These are phyloP conservation scores for Hymenoscyphus linearis DNA, from an alignment of 2,329 filamentous ascomycete species.

Conservation along the genomic window DNA sequence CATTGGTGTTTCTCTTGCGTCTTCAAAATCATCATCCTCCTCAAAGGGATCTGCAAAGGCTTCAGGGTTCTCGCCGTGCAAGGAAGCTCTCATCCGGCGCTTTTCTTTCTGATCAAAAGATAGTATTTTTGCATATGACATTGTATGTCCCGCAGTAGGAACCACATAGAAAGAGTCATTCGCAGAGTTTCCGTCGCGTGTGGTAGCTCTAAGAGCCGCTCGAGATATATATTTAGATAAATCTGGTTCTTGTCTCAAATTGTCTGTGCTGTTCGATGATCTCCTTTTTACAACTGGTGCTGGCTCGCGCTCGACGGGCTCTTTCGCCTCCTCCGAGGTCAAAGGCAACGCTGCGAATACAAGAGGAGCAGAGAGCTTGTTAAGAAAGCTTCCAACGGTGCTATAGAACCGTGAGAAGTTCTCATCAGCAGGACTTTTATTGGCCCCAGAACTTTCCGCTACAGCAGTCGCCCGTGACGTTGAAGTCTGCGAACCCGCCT, in stretches of 20 bases:
- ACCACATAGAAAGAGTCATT: slow-evolving; percentile 91
- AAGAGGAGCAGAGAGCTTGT: slow-evolving; percentile 80
- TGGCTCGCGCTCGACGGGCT: slow-evolving; percentile 33
- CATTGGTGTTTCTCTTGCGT: slow-evolving; percentile 64
- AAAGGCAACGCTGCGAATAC: slow-evolving; percentile 91
- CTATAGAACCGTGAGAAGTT: slow-evolving; percentile 89
- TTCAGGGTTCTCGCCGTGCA: slow-evolving; percentile 35
- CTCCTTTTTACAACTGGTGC: slow-evolving; percentile 33
- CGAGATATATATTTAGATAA: slow-evolving; percentile 79
- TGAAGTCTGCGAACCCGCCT: slow-evolving; percentile 24
- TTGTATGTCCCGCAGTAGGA: slow-evolving; percentile 82
- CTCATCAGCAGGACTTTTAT: slow-evolving; percentile 51
- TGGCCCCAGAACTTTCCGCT: slow-evolving; percentile 23
- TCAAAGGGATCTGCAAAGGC: slow-evolving; percentile 49
- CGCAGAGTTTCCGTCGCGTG: slow-evolving; percentile 57
- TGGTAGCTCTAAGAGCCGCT: slow-evolving; percentile 74
- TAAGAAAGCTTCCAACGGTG: slow-evolving; percentile 84
- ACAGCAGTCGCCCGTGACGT: slow-evolving; percentile 32
- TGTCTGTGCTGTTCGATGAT: slow-evolving; percentile 23
- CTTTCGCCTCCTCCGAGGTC: slow-evolving; percentile 43
- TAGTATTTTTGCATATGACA: slow-evolving; percentile 88
- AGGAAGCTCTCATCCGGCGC: slow-evolving; percentile 49
- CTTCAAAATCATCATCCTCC: slow-evolving; percentile 77
- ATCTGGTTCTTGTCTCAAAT: slow-evolving; percentile 57
- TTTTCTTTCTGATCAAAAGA: slow-evolving; percentile 64